A percentile compares a stretch with the other conserved stretches of the same genome.
phyloP scores from a whole-genome alignment of 805 yeast species.

The Candida nonsorbophila region DNA sequence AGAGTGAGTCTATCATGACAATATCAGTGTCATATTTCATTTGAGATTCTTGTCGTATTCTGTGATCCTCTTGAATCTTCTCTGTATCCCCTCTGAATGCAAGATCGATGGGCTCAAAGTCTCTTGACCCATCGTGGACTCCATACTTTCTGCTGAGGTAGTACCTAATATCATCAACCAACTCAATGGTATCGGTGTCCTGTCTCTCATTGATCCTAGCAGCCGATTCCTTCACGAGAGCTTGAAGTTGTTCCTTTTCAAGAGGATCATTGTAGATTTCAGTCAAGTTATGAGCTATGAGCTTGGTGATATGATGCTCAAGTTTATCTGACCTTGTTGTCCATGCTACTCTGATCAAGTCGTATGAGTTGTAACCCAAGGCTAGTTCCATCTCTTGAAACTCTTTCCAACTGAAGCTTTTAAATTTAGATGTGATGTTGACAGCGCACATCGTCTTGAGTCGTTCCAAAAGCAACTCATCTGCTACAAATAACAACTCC shows the following conservation, averaged over 20 bases:
- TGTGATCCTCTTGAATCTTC: conserved; percentile 7
- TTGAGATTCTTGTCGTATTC: conserved; percentile 4
- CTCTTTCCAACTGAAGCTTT: conserved; percentile 13
- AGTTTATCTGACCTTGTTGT: conserved; percentile 56
- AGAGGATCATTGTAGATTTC: conserved; percentile 24
- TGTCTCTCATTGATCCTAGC: conserved; percentile 53
- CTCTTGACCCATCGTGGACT: conserved; percentile 19
- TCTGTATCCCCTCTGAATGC: conserved; percentile 8
- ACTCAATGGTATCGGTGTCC: conserved; percentile 74
- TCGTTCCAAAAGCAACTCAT: conserved; percentile 54
- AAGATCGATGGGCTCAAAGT: conserved; percentile 17
- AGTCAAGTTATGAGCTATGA: conserved; percentile 48
- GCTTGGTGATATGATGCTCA: conserved; percentile 57
- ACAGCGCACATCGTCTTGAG: conserved; percentile 62
- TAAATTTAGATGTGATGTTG: conserved; percentile 29
- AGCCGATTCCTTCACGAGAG: conserved; percentile 42
- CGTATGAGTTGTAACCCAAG: conserved; percentile 42
- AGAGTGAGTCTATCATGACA: conserved; percentile 21
- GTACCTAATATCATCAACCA: conserved; percentile 72
- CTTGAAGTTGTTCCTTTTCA: conserved; percentile 16
- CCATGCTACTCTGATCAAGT: conserved; percentile 64
- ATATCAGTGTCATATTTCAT: conserved; percentile 19
- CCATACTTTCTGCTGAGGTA: conserved; percentile 42
- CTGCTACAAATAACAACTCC: conserved; percentile 56
- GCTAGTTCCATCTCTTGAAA: conserved; percentile 13